phyloP scores from a whole-genome alignment of 2,329 filamentous ascomycete genomes.

The Penicillium sp. region DNA sequence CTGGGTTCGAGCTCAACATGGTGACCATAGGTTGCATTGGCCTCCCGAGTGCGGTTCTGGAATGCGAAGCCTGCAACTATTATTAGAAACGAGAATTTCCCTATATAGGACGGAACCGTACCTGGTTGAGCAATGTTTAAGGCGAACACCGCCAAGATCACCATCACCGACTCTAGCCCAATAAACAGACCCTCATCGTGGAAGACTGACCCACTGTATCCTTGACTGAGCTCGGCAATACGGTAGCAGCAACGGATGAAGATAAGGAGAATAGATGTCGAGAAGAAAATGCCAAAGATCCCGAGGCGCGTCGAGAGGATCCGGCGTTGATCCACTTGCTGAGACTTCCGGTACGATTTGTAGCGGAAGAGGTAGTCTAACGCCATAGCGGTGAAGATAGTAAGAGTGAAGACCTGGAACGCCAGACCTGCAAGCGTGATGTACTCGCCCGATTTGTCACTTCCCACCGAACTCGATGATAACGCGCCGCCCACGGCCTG shows the following conservation, averaged over 20 bases:
- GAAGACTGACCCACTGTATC: conserved; percentile 55
- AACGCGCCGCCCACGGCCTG: conserved; percentile 52
- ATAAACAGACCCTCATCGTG: conserved; percentile 62
- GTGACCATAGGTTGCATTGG: conserved; percentile 11
- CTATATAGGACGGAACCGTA: conserved; percentile 11
- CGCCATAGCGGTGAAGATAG: conserved; percentile 25
- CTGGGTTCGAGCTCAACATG: conserved; percentile 10
- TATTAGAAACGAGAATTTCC: conserved; percentile 10
- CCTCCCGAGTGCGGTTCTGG: conserved; percentile 13
- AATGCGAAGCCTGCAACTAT: conserved; percentile 11
- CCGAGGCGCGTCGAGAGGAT: conserved; percentile 43
- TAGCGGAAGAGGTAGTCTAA: conserved; percentile 17
- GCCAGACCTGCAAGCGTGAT: conserved; percentile 50
- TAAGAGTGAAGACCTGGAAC: conserved; percentile 50
- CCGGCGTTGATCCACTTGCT: conserved; percentile 18
- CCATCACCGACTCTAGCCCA: conserved; percentile 55
- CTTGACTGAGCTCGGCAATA: conserved; percentile 68
- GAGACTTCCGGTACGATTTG: conserved; percentile 33
- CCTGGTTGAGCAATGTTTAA: conserved; percentile 16
- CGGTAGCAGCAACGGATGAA: conserved; percentile 70
- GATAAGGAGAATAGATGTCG: conserved; percentile 60
- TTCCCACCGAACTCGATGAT: conserved; percentile 29
- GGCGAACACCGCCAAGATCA: conserved; percentile 13
- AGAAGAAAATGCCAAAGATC: conserved; percentile 59
- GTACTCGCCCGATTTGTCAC: conserved; percentile 41